These are phyloP conservation scores for Eucalyptus lansdowneana DNA, from an alignment of 345 rosid genomes.

Conservation along the genomic window DNA sequence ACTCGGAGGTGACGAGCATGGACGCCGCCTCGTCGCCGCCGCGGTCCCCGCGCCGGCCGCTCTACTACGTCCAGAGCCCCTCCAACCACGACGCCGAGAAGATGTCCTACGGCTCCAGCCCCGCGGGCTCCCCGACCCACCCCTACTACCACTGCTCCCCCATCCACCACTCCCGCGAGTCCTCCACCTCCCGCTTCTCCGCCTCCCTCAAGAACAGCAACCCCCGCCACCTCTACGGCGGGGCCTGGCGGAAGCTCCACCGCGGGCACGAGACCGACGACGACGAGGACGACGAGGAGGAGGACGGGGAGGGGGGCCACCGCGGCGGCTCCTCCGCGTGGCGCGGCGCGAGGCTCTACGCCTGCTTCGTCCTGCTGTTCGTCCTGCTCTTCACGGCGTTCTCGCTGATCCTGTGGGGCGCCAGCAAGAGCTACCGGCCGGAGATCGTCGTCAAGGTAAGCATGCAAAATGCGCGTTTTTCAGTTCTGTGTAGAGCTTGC, in stretches of 20 bases:
- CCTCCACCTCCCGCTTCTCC: conserved; percentile 84
- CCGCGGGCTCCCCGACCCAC: conserved; percentile 49
- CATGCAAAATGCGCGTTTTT: neutral
- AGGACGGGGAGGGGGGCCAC: conserved; percentile 15
- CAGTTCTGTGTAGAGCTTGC: neutral
- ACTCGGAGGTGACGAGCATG: conserved; percentile 81
- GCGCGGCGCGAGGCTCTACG: conserved; percentile 42
- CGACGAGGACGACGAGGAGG: conserved; percentile 5
- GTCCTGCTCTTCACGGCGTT: conserved; percentile 45
- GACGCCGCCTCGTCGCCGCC: conserved; percentile 55
- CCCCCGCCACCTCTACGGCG: neutral
- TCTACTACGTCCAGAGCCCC: conserved; percentile 93
- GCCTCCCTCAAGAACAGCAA: conserved; percentile 60
- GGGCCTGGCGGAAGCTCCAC: conserved; percentile 44
- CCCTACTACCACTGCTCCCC: conserved; percentile 83
- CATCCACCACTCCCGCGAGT: conserved; percentile 91
- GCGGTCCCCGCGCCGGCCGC: conserved; percentile 52
- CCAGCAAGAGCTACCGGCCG: conserved; percentile 70
- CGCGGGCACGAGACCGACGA: conserved; percentile 10
- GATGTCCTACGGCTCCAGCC: conserved; percentile 91
- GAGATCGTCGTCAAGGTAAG: conserved; percentile 56
- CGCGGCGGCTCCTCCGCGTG: neutral
- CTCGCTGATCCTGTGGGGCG: conserved; percentile 76
- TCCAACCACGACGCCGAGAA: conserved; percentile 93
- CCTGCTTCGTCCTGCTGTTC: conserved; percentile 38